A percentile compares a stretch with the other conserved stretches of the same genome.
Evolutionary conservation across 208 protist species (phyloP).

Genomic region (Acanthamoeba royreba): DNA sequence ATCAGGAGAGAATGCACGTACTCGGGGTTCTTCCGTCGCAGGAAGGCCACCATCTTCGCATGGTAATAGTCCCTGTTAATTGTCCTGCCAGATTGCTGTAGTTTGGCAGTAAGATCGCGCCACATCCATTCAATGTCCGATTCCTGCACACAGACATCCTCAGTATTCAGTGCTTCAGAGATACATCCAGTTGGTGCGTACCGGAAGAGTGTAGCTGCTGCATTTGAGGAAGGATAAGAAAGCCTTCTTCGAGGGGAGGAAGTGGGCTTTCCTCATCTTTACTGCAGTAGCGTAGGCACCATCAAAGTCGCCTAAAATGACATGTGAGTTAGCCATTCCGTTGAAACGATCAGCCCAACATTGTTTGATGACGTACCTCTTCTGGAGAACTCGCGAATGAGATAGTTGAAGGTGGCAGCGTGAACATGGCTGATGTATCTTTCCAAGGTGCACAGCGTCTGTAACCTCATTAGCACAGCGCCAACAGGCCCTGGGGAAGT

Average conservation of each 20-base stretch:
- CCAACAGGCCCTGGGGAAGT: neutral
- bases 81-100: neutral
- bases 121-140: neutral
- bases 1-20: neutral
- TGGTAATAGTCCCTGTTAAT: neutral
- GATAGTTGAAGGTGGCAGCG: neutral
- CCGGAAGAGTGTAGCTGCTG: neutral
- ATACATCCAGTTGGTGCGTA: neutral
- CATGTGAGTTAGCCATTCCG: no score
- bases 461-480: neutral
- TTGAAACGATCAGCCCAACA: no score
- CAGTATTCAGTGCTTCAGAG: neutral
- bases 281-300: neutral
- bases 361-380: neutral
- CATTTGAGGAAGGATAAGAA: neutral
- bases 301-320: neutral
- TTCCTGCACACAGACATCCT: neutral
- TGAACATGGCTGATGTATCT: neutral
- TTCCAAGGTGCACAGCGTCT: neutral
- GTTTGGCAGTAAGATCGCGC: neutral
- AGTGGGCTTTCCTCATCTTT: neutral
- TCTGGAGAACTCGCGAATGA: neutral
- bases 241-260: neutral
- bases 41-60: neutral
- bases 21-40: neutral